Base-by-base conservation (phyloP, 805 yeast genomes). In the Saccharomycopsis oosterbeekiorum region DNA sequence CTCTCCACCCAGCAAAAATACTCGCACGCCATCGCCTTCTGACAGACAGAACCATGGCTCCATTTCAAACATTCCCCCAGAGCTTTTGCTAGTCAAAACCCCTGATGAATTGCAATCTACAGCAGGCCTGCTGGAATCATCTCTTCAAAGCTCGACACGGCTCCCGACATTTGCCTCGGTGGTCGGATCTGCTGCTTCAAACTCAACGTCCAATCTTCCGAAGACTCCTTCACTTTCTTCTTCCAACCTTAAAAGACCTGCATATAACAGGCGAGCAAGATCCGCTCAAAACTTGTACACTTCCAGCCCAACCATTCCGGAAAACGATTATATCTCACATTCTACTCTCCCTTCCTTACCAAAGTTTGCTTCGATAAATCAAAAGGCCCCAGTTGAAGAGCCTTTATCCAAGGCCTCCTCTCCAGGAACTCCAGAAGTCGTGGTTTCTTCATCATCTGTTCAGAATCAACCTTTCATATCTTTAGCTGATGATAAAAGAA, bases 251-350 rank as follows among this genome's bases (percentile, higher is more conserved):
- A 47, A 47, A 24, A 47, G 53, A 21, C 53, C 53, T 9, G 34
- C 15, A 1, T 47, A 47, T 26, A 50, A 57, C 53, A 41, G 58
- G 34, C 24, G 60, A 17, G 40, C 63, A 10, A 57, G 58, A 39
- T 57, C 60, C 19, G 26, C 56, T 34, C 63, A 57, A 37, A 60
- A 51, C 39, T 34, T 60, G 10, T 53, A 40, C 57, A 43, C 39
- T 19, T 15, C 21, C 3, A 34, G 40, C 9, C 53, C 59, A 17
- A 60, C 62, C 8, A 62, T 62, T 24, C 64, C 64, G 2, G 64
- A 62, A 57, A 39, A 57, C 29, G 53, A 62, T 34, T 58, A 54
- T 2, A 57, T 62, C 0, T 50, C 51, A 12, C 62, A 62, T 34
- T 43, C 56, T 2, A 55, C 64, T 4, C 24, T 19, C 4, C 57